These are phyloP conservation scores for Quercus cerris DNA, from an alignment of 306 rosid genomes.

Conservation along the genomic window DNA sequence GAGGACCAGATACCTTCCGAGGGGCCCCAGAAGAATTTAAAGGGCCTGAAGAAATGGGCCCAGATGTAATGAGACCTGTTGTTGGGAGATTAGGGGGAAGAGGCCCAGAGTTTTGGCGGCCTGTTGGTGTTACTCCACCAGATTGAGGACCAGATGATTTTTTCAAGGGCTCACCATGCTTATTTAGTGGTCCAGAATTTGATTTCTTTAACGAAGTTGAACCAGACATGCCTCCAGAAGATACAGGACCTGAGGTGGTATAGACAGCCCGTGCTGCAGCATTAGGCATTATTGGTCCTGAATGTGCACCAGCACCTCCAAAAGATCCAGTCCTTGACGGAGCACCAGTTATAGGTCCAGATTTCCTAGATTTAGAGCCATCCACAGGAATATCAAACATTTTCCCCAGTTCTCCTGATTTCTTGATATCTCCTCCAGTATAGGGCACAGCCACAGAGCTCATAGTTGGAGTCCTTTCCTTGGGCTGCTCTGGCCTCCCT, in stretches of 20 bases:
- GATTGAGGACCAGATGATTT: slow-evolving; percentile 98
- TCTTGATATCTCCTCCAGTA: slow-evolving; percentile 96
- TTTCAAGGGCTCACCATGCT: slow-evolving; percentile 95
- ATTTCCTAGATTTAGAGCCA: slow-evolving; percentile 88
- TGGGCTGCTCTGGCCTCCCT: slow-evolving; percentile 98
- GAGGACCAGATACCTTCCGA: slow-evolving; percentile 94
- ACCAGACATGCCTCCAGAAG: slow-evolving; percentile 55
- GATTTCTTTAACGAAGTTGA: slow-evolving; percentile 83
- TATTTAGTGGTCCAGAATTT: slow-evolving; percentile 91
- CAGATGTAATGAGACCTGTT: slow-evolving; percentile 94
- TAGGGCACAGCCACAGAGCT: slow-evolving; percentile 94
- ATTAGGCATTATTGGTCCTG: slow-evolving; percentile 82
- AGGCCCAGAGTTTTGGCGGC: slow-evolving; percentile 96
- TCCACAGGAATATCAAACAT: slow-evolving; percentile 95
- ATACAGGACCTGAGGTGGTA: slow-evolving; percentile 67
- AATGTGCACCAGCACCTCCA: slow-evolving; percentile 92
- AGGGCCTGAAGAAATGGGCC: slow-evolving; percentile 91
- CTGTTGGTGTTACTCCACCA: slow-evolving; percentile 60
- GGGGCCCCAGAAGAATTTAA: slow-evolving; percentile 95
- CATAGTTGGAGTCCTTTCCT: slow-evolving; percentile 93
- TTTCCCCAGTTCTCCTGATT: slow-evolving; percentile 91
- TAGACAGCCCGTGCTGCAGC: slow-evolving; percentile 70
- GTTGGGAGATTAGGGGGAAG: slow-evolving; percentile 89
- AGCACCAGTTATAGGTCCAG: slow-evolving; percentile 73
- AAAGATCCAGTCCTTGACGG: slow-evolving; percentile 92